These are phyloP conservation scores for Stachybotrys echinatus DNA, from an alignment of 2,329 filamentous ascomycete genomes.

Conservation along the genomic window DNA sequence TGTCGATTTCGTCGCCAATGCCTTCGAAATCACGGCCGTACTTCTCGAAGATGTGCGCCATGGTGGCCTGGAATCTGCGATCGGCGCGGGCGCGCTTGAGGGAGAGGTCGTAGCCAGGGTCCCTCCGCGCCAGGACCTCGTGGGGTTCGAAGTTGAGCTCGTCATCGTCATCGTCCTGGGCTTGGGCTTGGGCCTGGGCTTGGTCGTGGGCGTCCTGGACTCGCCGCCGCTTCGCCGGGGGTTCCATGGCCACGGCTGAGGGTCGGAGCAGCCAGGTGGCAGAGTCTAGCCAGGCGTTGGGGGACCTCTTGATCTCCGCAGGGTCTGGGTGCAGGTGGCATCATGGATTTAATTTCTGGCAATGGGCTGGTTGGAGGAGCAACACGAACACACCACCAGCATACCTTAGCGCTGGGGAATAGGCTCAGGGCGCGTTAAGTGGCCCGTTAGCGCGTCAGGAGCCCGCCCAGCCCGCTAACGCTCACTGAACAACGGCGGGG, in stretches of 20 bases:
- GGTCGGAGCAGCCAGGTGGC: no score
- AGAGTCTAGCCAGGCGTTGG: no score
- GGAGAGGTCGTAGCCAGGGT: conserved; percentile 53
- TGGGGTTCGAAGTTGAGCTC: conserved; percentile 43
- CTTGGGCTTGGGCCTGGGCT: no score
- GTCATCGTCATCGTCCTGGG: conserved; percentile 38
- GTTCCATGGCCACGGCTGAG: conserved; percentile 42
- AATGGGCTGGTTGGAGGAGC: conserved; percentile 5
- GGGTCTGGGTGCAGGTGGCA: no score
- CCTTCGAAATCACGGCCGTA: conserved; percentile 79
- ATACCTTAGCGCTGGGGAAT: neutral
- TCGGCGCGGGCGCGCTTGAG: conserved; percentile 62
- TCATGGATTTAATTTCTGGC: neutral
- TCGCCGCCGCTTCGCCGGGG: conserved; percentile 54
- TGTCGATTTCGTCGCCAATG: conserved; percentile 84
- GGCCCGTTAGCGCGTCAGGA: neutral
- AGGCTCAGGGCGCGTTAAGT: neutral
- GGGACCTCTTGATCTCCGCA: no score
- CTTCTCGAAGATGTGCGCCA: conserved; percentile 85
- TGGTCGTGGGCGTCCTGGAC: conserved; percentile 22
- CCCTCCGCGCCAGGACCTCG: conserved; percentile 40
- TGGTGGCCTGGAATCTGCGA: conserved; percentile 70
- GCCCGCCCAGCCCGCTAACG: no score
- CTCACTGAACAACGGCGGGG: neutral
- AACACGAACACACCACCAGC: neutral